Conservation (phyloP, 352 stramenopile species). For the Pythium brassicae region DNA sequence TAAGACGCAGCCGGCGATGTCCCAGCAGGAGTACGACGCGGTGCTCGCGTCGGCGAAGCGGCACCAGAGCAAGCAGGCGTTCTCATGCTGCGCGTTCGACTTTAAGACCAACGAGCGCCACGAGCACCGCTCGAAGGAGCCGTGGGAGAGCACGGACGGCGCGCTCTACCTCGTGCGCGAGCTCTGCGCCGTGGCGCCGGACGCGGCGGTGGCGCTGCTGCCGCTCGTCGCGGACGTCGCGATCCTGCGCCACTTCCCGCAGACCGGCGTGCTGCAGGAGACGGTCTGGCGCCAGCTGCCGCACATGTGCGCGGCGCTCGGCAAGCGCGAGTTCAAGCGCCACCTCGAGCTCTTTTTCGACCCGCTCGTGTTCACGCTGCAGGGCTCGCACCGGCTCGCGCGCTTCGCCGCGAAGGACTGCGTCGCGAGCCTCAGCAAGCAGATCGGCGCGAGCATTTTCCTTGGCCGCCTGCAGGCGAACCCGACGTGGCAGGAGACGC, state of each 20-base stretch:
- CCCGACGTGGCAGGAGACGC: slow-evolving; percentile 43
- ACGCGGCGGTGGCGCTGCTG: slow-evolving; percentile 45
- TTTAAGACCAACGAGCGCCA: slow-evolving; percentile 90
- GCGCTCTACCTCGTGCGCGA: slow-evolving; percentile 95
- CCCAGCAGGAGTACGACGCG: slow-evolving; percentile 89
- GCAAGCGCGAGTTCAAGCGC: slow-evolving; percentile 83
- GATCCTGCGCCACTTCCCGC: slow-evolving; percentile 73
- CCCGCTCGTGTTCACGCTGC: slow-evolving; percentile 73
- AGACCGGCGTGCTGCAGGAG: slow-evolving; percentile 71
- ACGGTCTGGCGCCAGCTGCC: slow-evolving; percentile 85
- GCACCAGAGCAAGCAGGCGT: slow-evolving; percentile 92
- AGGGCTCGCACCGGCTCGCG: slow-evolving; percentile 63
- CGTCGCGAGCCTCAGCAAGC: slow-evolving; percentile 62
- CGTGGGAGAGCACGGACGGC: slow-evolving; percentile 95
- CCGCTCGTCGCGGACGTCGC: slow-evolving; percentile 61
- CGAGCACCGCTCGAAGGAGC: slow-evolving; percentile 82
- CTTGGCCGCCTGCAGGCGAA: slow-evolving; percentile 72
- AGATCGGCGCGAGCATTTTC: slow-evolving; percentile 85
- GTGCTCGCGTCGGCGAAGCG: slow-evolving; percentile 89
- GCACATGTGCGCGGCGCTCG: slow-evolving; percentile 61
- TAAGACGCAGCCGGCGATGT: slow-evolving; percentile 90
- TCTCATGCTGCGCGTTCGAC: slow-evolving; percentile 94
- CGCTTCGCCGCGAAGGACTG: slow-evolving; percentile 74
- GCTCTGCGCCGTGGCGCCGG: slow-evolving; percentile 66
- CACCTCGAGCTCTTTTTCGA: slow-evolving; percentile 85